Evolutionary conservation across 345 rosid genomes (phyloP).

Genomic region (Populus ilicifolia): DNA sequence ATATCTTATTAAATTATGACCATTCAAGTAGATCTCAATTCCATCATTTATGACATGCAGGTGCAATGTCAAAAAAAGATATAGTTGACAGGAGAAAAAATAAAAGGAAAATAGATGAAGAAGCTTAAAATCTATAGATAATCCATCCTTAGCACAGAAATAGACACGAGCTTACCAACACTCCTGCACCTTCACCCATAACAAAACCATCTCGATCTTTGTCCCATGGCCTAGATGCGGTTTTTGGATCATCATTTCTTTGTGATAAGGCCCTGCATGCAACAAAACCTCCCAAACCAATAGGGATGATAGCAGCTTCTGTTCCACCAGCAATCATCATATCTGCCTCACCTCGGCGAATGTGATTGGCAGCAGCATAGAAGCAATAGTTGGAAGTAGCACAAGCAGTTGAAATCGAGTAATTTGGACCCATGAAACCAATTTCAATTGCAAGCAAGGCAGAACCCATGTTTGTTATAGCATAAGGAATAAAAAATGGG

Average conservation of each 20-base stretch:
- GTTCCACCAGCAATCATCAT: slow-evolving; percentile 99
- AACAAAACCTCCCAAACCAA: slow-evolving; percentile 95
- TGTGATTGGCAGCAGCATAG: slow-evolving; percentile 97
- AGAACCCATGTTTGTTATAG: slow-evolving; percentile 93
- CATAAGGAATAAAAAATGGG: slow-evolving; percentile 90
- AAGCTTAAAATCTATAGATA: not conserved
- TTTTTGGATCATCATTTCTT: slow-evolving; percentile 95
- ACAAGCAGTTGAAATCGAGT: slow-evolving; percentile 96
- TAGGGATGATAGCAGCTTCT: slow-evolving; percentile 95
- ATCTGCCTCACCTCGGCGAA: slow-evolving; percentile 98
- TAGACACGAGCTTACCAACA: slow-evolving; percentile 61
- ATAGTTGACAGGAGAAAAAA: not conserved
- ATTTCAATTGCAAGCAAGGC: slow-evolving; percentile 90
- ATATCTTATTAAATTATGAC: not conserved
- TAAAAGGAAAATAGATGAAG: not conserved
- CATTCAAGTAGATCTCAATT: not conserved
- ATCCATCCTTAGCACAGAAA: not conserved
- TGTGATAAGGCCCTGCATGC: slow-evolving; percentile 98
- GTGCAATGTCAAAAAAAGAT: not conserved
- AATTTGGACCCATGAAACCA: slow-evolving; percentile 99
- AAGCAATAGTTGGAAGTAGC: slow-evolving; percentile 97
- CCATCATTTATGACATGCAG: not conserved
- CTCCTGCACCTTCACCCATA: slow-evolving; percentile 99
- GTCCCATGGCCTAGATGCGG: slow-evolving; percentile 99
- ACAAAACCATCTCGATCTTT: slow-evolving; percentile 90